Evolutionary conservation across 2,329 filamentous ascomycete species (phyloP).

Genomic region (Xylaria sp.): DNA sequence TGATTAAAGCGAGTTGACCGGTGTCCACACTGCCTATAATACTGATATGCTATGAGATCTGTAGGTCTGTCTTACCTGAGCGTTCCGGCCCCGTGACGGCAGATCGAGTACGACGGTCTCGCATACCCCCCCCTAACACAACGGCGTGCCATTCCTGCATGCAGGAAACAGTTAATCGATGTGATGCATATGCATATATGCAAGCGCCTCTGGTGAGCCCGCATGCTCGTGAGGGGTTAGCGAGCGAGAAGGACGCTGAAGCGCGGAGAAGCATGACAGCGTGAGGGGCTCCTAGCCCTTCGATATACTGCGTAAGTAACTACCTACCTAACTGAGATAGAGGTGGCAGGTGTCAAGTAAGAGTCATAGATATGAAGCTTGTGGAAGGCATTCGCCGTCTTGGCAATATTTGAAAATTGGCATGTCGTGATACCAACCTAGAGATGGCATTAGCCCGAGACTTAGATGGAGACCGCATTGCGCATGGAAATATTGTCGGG

Average conservation of each 20-base stretch:
- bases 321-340: slow-evolving; percentile 7
- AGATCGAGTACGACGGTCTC: slow-evolving; percentile 29
- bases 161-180: slow-evolving; percentile 36
- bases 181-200: slow-evolving; percentile 36
- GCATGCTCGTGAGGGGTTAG: slow-evolving; percentile 34
- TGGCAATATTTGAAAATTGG: slow-evolving; percentile 33
- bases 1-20: neutral
- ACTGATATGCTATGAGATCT: slow-evolving; percentile 18
- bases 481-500: slow-evolving; percentile 20
- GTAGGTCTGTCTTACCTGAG: slow-evolving; percentile 30
- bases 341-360: slow-evolving; percentile 7
- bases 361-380: slow-evolving; percentile 27
- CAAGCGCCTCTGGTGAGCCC: slow-evolving; percentile 37
- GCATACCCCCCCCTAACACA: slow-evolving; percentile 13
- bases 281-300: slow-evolving; percentile 32
- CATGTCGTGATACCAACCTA: slow-evolving; percentile 30
- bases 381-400: slow-evolving; percentile 31
- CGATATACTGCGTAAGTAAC: slow-evolving; percentile 9
- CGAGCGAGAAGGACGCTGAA: slow-evolving; percentile 22
- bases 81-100: slow-evolving; percentile 28
- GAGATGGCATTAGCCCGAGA: slow-evolving; percentile 1
- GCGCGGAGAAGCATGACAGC: slow-evolving; percentile 35
- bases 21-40: slow-evolving; percentile 21
- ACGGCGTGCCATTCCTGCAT: slow-evolving; percentile 33
- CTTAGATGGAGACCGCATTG: slow-evolving; percentile 16